These are phyloP conservation scores for Plasmodium relictum DNA, from an alignment of 169 alveolate species.

Conservation along the genomic window DNA sequence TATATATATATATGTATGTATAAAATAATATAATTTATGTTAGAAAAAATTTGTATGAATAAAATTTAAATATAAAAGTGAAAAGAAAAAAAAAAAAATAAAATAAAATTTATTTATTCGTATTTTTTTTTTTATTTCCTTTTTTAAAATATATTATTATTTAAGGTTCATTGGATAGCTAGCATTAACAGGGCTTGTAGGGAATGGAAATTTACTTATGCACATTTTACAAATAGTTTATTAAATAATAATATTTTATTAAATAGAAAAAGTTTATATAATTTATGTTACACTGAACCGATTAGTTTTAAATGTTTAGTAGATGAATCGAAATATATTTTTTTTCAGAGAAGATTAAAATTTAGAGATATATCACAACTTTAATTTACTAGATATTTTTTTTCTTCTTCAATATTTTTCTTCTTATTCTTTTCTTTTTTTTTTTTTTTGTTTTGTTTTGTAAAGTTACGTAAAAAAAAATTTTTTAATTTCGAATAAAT, in stretches of 20 bases:
- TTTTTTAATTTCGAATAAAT: background rate
- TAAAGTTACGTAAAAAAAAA: background rate
- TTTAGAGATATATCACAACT: slow-evolving; percentile 78
- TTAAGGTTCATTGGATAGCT: slow-evolving; percentile 86
- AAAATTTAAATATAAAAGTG: too few relatives aligned
- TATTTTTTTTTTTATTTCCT: background rate
- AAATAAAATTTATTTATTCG: background rate
- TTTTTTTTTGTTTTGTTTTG: too few relatives aligned
- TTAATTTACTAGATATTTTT: background rate
- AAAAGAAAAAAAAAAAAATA: too few relatives aligned
- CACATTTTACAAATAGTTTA: slow-evolving; percentile 83
- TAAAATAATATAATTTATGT: slow-evolving; percentile 16
- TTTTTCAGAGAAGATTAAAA: slow-evolving; percentile 77
- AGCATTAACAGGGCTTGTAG: slow-evolving; percentile 85
- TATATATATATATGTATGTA: slow-evolving; percentile 9
- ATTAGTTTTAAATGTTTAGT: slow-evolving; percentile 84
- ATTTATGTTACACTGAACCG: slow-evolving; percentile 84
- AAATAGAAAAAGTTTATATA: slow-evolving; percentile 82
- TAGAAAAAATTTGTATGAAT: background rate
- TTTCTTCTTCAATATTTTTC: too few relatives aligned
- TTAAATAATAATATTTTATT: slow-evolving; percentile 79
- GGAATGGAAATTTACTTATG: slow-evolving; percentile 85
- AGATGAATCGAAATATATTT: slow-evolving; percentile 84
- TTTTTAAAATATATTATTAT: background rate
- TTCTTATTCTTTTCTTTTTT: too few relatives aligned